A percentile compares a stretch with the other conserved stretches of the same genome.
Conservation (phyloP, 208 protist species). For the Leishmania amazonensis region DNA sequence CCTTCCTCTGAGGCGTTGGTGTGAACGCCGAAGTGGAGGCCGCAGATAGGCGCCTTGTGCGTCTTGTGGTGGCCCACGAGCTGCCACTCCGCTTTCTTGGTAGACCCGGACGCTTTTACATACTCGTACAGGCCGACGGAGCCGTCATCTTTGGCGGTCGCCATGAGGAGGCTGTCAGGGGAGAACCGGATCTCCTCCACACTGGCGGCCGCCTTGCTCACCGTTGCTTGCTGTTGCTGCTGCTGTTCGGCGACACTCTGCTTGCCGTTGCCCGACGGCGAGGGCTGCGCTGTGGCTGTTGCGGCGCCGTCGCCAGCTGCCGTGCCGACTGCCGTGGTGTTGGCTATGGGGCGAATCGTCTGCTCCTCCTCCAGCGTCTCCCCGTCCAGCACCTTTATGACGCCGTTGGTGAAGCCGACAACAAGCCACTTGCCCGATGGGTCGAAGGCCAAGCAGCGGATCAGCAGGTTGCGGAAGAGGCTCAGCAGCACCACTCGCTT, state of each 20-base stretch:
- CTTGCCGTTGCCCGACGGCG: background rate
- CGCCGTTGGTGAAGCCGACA: constrained; percentile 93
- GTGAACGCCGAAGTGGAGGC: constrained; percentile 83
- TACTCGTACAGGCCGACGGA: constrained; percentile 93
- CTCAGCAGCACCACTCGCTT: constrained; percentile 73
- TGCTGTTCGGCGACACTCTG: background rate
- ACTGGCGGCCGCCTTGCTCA: constrained; percentile 65
- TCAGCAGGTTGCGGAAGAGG: constrained; percentile 79
- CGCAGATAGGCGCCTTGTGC: constrained; percentile 90
- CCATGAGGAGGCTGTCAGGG: constrained; percentile 77
- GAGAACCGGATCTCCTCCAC: constrained; percentile 87
- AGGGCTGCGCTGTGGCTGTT: background rate
- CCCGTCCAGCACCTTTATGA: constrained; percentile 91
- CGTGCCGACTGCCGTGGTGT: background rate
- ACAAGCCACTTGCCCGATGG: constrained; percentile 79
- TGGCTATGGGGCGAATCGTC: constrained; percentile 50
- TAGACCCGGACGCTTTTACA: constrained; percentile 9
- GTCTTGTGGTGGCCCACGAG: constrained; percentile 92
- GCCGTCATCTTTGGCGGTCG: constrained; percentile 72
- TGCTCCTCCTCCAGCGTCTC: constrained; percentile 83
- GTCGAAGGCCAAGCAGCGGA: constrained; percentile 91
- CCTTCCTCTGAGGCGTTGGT: constrained; percentile 38
- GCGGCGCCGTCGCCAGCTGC: background rate
- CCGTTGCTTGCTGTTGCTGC: constrained; percentile 13
- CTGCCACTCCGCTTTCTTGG: constrained; percentile 82